A percentile compares a stretch with the other conserved stretches of the same genome.
Conservation (phyloP, 2,329 filamentous ascomycete genomes). For the Paraphaeosphaeria minitans region DNA sequence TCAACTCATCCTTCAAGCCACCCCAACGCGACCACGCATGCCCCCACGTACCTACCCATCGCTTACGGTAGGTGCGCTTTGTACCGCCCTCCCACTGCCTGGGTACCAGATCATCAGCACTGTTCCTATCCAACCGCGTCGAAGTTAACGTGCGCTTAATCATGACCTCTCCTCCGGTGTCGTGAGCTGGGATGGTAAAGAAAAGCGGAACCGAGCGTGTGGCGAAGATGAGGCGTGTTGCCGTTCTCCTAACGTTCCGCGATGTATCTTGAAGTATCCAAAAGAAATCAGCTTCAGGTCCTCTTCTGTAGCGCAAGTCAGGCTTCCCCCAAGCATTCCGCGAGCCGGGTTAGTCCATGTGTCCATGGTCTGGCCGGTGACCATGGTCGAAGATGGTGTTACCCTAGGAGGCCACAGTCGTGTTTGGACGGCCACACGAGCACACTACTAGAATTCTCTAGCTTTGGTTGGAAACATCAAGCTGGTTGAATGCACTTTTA, state of each 20-base stretch:
- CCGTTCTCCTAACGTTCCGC: slow-evolving; percentile 3
- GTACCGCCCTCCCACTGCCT: slow-evolving; percentile 11
- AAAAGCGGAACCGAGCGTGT: slow-evolving; percentile 4
- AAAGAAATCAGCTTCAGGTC: slow-evolving; percentile 7
- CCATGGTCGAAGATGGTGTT: slow-evolving; percentile 3
- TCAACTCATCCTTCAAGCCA: slow-evolving; percentile 10
- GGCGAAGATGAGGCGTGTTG: slow-evolving; percentile 6
- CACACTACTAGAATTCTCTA: too few species aligned
- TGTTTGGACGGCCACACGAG: too few species aligned
- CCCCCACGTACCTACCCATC: slow-evolving; percentile 11
- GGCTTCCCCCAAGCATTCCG: slow-evolving; percentile 4
- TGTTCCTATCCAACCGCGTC: slow-evolving; percentile 1
- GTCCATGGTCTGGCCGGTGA: background rate
- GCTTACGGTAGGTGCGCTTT: background rate
- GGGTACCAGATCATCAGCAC: background rate
- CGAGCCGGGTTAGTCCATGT: slow-evolving; percentile 9
- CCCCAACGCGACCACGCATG: slow-evolving; percentile 19
- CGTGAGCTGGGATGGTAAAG: slow-evolving; percentile 11
- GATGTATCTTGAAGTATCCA: slow-evolving; percentile 10
- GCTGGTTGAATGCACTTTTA: too few species aligned
- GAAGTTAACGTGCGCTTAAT: slow-evolving; percentile 9
- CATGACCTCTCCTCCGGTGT: background rate
- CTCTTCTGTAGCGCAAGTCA: background rate
- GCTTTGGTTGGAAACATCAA: too few species aligned
- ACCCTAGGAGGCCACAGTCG: too few species aligned